Base-by-base conservation (phyloP, 169 alveolate genomes). In the Plasmodium ovale region DNA sequence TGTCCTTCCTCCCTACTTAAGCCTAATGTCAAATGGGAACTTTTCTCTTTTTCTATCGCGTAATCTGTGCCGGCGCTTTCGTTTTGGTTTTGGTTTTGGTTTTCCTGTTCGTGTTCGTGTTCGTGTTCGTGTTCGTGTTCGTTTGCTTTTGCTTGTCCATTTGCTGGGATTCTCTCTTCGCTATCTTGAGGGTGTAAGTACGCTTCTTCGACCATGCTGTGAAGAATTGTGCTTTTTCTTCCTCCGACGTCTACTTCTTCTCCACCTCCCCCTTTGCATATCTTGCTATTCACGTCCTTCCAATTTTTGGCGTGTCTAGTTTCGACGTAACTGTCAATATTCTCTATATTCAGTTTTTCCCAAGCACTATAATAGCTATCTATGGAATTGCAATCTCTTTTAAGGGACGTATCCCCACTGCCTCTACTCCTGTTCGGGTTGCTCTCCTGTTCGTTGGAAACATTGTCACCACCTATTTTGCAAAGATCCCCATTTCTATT, bases 341-440 rank as follows among this genome's bases (percentile, higher is more conserved):
- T 58, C 10, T 79, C 82, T 49, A 79, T 35, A 12, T 64, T 65
- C 21, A 79, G 51, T 39, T 79, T 79, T 1, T 79, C 89, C 89
- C 89, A 79, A 56, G 89, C 89, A 12, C 25, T 54, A 56, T 79
- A 79, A 27, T 64, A 79, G 21, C 59, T 69, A 25, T 67, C 87
- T 31, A 85, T n/a, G 5, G 91, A 69, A 51, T 85, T 69, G 3
- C 72, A 44, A 60, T 85, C 91, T 1, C 87, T 67, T 58, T 79
- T 79, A 19, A 79, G 64, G 29, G 73, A 33, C 9, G 37, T 33
- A 29, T 65, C 19, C 23, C 3, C 6, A 9, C 23, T 59, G 9
- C 3, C 3, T 5, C 4, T 29, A 10, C 35, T 7, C 9, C 12
- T 25, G 6, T 25, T 25, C 19, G 3, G 12, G 5, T 14, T 59